Conservation (phyloP, 352 stramenopile genomes). For the Peronosclerospora sorghi region DNA sequence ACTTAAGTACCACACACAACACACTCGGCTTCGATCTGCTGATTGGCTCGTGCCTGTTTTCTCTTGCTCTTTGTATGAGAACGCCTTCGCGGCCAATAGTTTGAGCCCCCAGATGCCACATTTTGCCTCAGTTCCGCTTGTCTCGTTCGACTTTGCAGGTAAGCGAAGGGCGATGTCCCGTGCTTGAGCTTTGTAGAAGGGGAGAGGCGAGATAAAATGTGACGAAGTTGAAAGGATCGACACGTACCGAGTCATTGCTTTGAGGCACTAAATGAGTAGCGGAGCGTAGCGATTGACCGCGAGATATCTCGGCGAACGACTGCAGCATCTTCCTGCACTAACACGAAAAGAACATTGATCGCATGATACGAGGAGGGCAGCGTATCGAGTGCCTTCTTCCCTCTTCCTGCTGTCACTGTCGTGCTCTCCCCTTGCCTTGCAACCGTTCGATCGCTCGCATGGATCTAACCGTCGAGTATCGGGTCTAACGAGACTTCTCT, state of each 20-base stretch:
- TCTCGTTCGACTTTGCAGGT: slow-evolving; percentile 73
- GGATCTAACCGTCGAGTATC: slow-evolving; percentile 1
- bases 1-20: no score
- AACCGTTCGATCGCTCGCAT: neutral
- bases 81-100: slow-evolving; percentile 75
- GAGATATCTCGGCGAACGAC: slow-evolving; percentile 14
- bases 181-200: neutral
- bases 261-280: neutral
- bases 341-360: neutral
- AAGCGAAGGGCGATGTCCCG: slow-evolving; percentile 12
- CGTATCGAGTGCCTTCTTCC: neutral
- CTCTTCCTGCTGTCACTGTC: neutral
- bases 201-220: neutral
- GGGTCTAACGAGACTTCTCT: slow-evolving; percentile 16
- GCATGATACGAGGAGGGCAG: neutral
- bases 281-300: slow-evolving; percentile 6
- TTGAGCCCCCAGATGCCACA: slow-evolving; percentile 15
- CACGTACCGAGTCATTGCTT: neutral
- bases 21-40: no score
- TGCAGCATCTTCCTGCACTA: neutral
- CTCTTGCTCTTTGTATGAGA: slow-evolving; percentile 62
- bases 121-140: slow-evolving; percentile 63
- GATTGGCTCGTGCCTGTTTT: slow-evolving; percentile 21
- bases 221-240: slow-evolving; percentile 1
- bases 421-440: neutral